These are phyloP conservation scores for Grifola frondosa DNA, from an alignment of 1,284 basidiomycete genomes.

Conservation along the genomic window DNA sequence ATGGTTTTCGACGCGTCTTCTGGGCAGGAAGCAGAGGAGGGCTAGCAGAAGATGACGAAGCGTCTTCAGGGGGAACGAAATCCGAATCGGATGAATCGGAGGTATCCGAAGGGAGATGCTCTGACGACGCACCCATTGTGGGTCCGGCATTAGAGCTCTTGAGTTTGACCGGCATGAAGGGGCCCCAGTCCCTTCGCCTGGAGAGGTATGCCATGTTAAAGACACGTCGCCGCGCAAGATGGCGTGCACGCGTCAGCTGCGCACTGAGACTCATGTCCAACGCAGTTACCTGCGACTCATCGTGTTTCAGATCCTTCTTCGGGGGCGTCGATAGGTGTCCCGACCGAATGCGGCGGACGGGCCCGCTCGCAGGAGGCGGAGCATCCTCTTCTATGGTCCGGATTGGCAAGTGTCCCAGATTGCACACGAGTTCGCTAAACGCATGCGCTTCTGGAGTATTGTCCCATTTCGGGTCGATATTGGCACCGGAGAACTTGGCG, in stretches of 20 bases:
- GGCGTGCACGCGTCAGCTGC: slow-evolving; percentile 34
- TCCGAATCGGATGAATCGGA: too few species aligned
- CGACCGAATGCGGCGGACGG: not conserved
- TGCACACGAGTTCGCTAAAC: slow-evolving; percentile 18
- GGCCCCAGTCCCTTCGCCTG: slow-evolving; percentile 44
- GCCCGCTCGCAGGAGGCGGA: not conserved
- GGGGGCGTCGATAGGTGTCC: not conserved
- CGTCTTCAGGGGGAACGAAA: too few species aligned
- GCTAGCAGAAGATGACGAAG: too few species aligned
- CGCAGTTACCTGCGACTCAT: not conserved
- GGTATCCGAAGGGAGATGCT: too few species aligned
- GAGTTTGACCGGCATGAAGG: slow-evolving; percentile 34
- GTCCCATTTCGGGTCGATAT: too few species aligned
- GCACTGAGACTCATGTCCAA: slow-evolving; percentile 15
- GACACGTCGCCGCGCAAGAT: slow-evolving; percentile 41
- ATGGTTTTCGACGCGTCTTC: slow-evolving; percentile 8
- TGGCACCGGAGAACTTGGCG: slow-evolving; percentile 17
- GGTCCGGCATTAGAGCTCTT: too few species aligned
- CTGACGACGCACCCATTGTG: too few species aligned
- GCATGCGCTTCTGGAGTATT: slow-evolving; percentile 19
- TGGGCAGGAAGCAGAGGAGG: slow-evolving; percentile 1
- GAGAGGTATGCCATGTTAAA: slow-evolving; percentile 49
- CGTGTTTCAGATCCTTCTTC: not conserved
- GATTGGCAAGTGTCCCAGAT: slow-evolving; percentile 18
- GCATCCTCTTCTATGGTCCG: too few species aligned